These are phyloP conservation scores for Scheffersomyces coipomensis DNA, from an alignment of 805 yeast genomes.

Conservation along the genomic window DNA sequence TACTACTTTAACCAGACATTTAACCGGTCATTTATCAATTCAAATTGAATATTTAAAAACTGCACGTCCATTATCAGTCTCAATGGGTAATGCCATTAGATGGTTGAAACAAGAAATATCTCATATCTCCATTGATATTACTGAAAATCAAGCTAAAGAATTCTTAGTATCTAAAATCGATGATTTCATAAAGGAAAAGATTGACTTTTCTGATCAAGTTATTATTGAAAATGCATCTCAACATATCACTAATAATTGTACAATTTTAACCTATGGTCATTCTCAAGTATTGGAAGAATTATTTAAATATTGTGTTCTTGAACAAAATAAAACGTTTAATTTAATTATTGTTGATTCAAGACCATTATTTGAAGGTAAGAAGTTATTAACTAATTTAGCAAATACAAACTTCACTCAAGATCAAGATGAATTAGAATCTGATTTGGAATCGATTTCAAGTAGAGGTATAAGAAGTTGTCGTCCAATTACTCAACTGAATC, in stretches of 20 bases:
- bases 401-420: constrained; percentile 26
- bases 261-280: constrained; percentile 84
- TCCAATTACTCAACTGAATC: constrained; percentile 47
- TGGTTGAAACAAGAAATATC: constrained; percentile 96
- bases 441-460: constrained; percentile 15
- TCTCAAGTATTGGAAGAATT: constrained; percentile 79
- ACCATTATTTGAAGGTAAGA: constrained; percentile 92
- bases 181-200: constrained; percentile 77
- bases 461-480: constrained; percentile 10
- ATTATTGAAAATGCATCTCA: constrained; percentile 77
- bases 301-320: constrained; percentile 61
- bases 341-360: constrained; percentile 89
- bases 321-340: constrained; percentile 63
- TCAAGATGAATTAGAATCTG: constrained; percentile 13
- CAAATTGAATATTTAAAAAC: constrained; percentile 91
- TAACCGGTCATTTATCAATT: constrained; percentile 82
- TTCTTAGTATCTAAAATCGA: constrained; percentile 68
- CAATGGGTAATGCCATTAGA: constrained; percentile 97
- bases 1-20: constrained; percentile 80
- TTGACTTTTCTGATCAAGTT: constrained; percentile 77
- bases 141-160: constrained; percentile 66
- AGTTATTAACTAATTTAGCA: constrained; percentile 63
- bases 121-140: constrained; percentile 68
- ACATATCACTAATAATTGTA: constrained; percentile 74
- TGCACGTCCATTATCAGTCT: constrained; percentile 85